These are phyloP conservation scores for Sporothrix brasiliensis DNA, from an alignment of 2,329 filamentous ascomycete genomes.

Conservation along the genomic window DNA sequence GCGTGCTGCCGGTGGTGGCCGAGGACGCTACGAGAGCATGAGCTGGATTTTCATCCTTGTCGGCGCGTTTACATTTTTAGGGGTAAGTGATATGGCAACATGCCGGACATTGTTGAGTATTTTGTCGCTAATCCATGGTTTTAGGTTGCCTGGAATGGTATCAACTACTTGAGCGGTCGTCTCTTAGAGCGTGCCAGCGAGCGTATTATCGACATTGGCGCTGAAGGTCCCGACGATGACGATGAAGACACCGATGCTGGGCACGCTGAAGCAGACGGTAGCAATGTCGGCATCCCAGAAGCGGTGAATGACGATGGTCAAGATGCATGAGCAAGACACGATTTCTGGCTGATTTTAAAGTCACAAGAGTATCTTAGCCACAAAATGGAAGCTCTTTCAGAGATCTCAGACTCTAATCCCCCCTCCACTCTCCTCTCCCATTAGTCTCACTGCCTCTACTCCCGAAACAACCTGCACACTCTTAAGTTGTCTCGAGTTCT, in stretches of 20 bases:
- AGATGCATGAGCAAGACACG: neutral
- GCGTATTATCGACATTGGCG: slow-evolving; percentile 78
- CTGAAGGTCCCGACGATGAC: slow-evolving; percentile 60
- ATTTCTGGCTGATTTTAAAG: neutral
- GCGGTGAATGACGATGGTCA: neutral
- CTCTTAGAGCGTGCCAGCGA: slow-evolving; percentile 78
- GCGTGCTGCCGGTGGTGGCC: slow-evolving; percentile 61
- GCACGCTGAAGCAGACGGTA: slow-evolving; percentile 38
- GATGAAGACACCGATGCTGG: slow-evolving; percentile 76
- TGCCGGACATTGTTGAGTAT: neutral
- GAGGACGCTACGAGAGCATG: slow-evolving; percentile 76
- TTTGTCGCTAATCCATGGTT: slow-evolving; percentile 34
- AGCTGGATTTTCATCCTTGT: slow-evolving; percentile 78
- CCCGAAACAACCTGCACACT: slow-evolving; percentile 66
- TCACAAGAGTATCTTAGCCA: slow-evolving; percentile 1
- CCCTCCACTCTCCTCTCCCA: neutral
- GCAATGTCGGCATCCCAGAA: neutral
- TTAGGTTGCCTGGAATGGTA: slow-evolving; percentile 78
- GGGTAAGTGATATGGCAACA: slow-evolving; percentile 54
- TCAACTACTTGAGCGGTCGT: slow-evolving; percentile 71
- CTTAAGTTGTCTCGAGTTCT: slow-evolving; percentile 92
- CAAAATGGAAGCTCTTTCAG: neutral
- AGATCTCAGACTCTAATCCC: neutral
- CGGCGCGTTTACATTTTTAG: slow-evolving; percentile 78
- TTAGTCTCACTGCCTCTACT: neutral